Evolutionary conservation across 208 protist genomes (phyloP).

Genomic region (Wallacemonas collosoma): DNA sequence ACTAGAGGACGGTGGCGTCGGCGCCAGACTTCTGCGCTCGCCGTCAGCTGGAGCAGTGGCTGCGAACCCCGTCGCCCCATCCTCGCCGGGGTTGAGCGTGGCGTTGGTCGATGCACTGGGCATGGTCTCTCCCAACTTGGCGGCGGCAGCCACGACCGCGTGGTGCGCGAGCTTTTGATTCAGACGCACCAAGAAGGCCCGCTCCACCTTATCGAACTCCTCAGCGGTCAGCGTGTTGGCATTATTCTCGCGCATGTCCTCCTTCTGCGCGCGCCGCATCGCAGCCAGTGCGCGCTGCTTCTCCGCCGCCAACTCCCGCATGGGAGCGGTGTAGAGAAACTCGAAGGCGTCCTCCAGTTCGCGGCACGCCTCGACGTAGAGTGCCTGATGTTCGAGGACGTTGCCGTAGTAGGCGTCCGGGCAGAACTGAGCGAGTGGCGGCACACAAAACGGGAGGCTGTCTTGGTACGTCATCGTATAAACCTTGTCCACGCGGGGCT

Average conservation of each 20-base stretch:
- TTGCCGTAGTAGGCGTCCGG: slow-evolving; percentile 35
- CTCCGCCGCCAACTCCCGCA: slow-evolving; percentile 27
- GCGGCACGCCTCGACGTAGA: slow-evolving; percentile 38
- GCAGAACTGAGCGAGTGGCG: slow-evolving; percentile 59
- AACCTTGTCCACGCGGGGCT: slow-evolving; percentile 15
- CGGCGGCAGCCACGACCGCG: not conserved
- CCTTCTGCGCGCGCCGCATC: slow-evolving; percentile 25
- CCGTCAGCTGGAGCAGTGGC: slow-evolving; percentile 5
- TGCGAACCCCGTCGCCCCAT: not conserved
- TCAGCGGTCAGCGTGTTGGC: slow-evolving; percentile 43
- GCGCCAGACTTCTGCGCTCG: not conserved
- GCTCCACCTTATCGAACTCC: slow-evolving; percentile 55
- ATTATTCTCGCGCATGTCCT: slow-evolving; percentile 29
- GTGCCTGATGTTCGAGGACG: slow-evolving; percentile 29
- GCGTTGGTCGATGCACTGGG: not conserved
- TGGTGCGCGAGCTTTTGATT: slow-evolving; percentile 41
- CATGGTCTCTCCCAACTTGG: not conserved
- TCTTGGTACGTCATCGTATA: slow-evolving; percentile 25
- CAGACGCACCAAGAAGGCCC: slow-evolving; percentile 58
- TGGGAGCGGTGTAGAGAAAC: slow-evolving; percentile 26
- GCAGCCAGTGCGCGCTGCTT: slow-evolving; percentile 24
- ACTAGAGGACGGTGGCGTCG: slow-evolving; percentile 9
- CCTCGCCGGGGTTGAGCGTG: not conserved
- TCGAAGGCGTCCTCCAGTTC: slow-evolving; percentile 28
- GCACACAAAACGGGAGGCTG: slow-evolving; percentile 44